Evolutionary conservation across 768 basidiomycete genomes (phyloP), one percentile per base, ranked within the genome.

Genomic region (Mycena vulgaris): DNA sequence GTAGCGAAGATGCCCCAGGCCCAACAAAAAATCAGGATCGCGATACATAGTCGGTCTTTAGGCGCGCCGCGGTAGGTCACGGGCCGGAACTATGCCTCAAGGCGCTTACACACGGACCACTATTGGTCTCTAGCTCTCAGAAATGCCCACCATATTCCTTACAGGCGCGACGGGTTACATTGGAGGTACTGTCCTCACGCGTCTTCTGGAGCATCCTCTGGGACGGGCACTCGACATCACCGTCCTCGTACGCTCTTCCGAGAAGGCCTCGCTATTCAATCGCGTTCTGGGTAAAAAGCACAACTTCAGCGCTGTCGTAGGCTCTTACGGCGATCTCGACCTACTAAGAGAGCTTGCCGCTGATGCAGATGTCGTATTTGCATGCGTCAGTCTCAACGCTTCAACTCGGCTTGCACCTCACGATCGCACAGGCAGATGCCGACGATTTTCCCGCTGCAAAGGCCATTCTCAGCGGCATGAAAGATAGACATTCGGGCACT

Each of bases 91-190:
- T n/a, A n/a, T n/a, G n/a, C n/a, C n/a, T n/a, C n/a, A n/a, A n/a
- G n/a, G n/a, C n/a, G n/a, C n/a, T n/a, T n/a, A n/a, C n/a, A n/a
- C n/a, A n/a, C n/a, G n/a, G n/a, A n/a, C n/a, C n/a, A n/a, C n/a
- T n/a, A n/a, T n/a, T n/a, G n/a, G n/a, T n/a, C n/a, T n/a, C n/a
- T n/a, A n/a, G n/a, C n/a, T n/a, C n/a, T n/a, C n/a, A n/a, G n/a
- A n/a, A n/a, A 48, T 48, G 47, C 25, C 47, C 23, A 65, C 82
- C 51, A 84, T 89, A 49, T 83, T 89, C 66, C 76, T 89, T 61
- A 83, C 83, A 7, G 87, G 88, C 23, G 83, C 84, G 10, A 88
- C 88, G 28, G 89, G 89, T 8, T 91, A 90, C 76, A 87, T 89
- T 51, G 88, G 89, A 0, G 90, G 89, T 27, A 83, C 86, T 2